A percentile compares a stretch with the other conserved stretches of the same genome.
These are phyloP conservation scores for Stagonosporopsis chrysanthemi DNA, from an alignment of 2,329 filamentous ascomycete species.

Conservation along the genomic window DNA sequence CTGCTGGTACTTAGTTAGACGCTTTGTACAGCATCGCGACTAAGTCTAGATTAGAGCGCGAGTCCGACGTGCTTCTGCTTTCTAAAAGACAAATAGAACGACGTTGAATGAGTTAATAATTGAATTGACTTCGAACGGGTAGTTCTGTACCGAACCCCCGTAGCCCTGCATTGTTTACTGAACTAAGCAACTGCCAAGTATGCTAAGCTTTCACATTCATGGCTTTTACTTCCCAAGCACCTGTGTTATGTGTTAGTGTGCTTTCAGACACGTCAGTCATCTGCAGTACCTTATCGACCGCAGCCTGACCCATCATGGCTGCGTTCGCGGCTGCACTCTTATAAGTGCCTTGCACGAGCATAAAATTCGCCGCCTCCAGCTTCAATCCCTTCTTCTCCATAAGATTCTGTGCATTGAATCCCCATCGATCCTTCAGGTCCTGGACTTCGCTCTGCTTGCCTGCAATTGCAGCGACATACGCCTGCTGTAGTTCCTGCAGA, in stretches of 20 bases:
- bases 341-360: constrained; percentile 28
- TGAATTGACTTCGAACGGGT: too few relatives aligned
- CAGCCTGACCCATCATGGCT: constrained; percentile 27
- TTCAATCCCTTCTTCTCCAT: constrained; percentile 30
- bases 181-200: background rate
- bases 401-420: constrained; percentile 28
- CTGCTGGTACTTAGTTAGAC: too few relatives aligned
- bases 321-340: constrained; percentile 25
- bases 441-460: constrained; percentile 29
- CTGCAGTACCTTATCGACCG: constrained; percentile 24
- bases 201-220: background rate
- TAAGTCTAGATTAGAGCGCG: background rate
- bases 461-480: constrained; percentile 23
- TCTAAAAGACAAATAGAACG: background rate
- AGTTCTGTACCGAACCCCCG: too few relatives aligned
- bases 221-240: background rate
- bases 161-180: background rate
- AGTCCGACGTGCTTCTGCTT: background rate
- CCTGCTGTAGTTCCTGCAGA: constrained; percentile 27
- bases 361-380: constrained; percentile 28
- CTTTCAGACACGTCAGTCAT: background rate
- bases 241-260: background rate
- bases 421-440: constrained; percentile 36
- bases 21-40: too few relatives aligned
- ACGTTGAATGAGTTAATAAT: too few relatives aligned